phyloP scores from a whole-genome alignment of 1,284 basidiomycete genomes.

The Naganishia sp. region DNA sequence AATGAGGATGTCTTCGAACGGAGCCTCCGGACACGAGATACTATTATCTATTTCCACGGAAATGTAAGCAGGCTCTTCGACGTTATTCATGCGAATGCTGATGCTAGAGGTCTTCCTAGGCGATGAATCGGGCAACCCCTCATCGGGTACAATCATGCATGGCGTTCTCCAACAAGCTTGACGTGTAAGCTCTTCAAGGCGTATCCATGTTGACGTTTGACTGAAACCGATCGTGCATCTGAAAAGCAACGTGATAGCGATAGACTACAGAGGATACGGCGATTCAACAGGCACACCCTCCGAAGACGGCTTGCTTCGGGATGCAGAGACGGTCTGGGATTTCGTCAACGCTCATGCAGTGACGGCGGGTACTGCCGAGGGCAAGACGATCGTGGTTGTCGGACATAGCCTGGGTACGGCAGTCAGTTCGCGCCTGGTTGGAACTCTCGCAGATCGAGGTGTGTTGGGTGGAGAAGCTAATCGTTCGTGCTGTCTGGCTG shows the following conservation, averaged over 20 bases:
- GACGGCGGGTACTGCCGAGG: neutral
- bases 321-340: conserved; percentile 78
- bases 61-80: conserved; percentile 59
- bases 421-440: conserved; percentile 58
- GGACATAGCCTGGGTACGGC: conserved; percentile 85
- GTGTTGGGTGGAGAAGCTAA: neutral
- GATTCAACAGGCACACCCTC: conserved; percentile 79
- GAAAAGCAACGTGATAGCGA: conserved; percentile 69
- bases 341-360: conserved; percentile 60
- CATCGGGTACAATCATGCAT: conserved; percentile 28
- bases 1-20: conserved; percentile 44
- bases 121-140: conserved; percentile 41
- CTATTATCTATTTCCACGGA: conserved; percentile 85
- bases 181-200: conserved; percentile 74
- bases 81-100: neutral
- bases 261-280: conserved; percentile 91
- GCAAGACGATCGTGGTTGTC: conserved; percentile 40
- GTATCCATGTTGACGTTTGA: conserved; percentile 58
- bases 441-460: conserved; percentile 45
- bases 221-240: neutral
- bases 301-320: conserved; percentile 70
- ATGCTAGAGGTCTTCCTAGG: conserved; percentile 33
- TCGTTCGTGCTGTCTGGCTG: neutral
- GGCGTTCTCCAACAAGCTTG: conserved; percentile 59
- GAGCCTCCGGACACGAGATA: conserved; percentile 67